Base-by-base conservation (phyloP, 2,329 filamentous ascomycete species). In the Aspergillus fructus region DNA sequence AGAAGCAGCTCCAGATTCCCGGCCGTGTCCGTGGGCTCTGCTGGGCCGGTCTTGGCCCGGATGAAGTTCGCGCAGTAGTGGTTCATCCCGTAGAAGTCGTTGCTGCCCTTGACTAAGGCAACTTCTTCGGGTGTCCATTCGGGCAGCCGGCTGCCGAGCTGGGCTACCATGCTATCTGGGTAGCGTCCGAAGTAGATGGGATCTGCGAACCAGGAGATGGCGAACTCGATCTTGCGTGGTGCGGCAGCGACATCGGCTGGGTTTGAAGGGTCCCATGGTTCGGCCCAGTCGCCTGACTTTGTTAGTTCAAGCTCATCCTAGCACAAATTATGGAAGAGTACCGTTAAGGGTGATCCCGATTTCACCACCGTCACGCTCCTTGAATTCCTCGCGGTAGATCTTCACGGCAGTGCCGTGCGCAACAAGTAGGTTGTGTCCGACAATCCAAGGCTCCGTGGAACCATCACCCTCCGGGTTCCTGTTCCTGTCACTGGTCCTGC, bases 21-120 rank as follows among this genome's bases (percentile, higher is more conserved):
- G 12, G 85, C 78, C 74, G 85, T 86, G 76, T 96, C 91, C 50
- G 89, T 81, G 4, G 79, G 78, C 1, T 83, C 80, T 0, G 89
- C 77, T 48, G 81, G 77, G 6, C 81, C 83, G 7, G 83, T 81
- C 68, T 85, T 85, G 76, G 93, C 87, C 73, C 86, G 87, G 77
- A 96, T 87, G 77, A 90, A 96, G 81, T 94, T 90, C 69, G 90
- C 89, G 50, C 90, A 93, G 80, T 96, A 96, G 81, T 92, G 89
- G 80, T 96, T 96, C 90, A 93, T 93, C 73, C 90, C 91, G 75
- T 96, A 96, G 76, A 96, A 96, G 79, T 96, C 91, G 74, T 94
- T 94, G 71, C 88, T 91, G n/a, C 89, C 90, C 68, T 88, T 82
- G 46, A 96, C 86, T n/a, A 94, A 79, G 2, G 84, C 84, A 23